Evolutionary conservation across 805 yeast species (phyloP).

Genomic region (Starmerella roubikii): DNA sequence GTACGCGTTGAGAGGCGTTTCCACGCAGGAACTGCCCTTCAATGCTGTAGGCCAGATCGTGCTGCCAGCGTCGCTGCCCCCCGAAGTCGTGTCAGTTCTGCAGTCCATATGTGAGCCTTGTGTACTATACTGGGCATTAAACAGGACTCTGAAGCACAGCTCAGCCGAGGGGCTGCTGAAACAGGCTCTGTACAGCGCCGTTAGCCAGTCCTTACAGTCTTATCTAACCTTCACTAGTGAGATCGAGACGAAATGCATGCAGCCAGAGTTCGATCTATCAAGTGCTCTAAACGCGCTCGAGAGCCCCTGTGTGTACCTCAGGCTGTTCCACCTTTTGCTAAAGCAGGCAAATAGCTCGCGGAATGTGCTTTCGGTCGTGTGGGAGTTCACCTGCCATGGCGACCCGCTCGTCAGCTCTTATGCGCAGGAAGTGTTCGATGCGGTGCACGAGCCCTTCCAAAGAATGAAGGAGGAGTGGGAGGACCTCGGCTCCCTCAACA

Average conservation of each 20-base stretch:
- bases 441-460: constrained; percentile 45
- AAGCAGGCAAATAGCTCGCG: constrained; percentile 22
- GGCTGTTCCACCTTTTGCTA: constrained; percentile 41
- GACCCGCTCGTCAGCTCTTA: constrained; percentile 39
- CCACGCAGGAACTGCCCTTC: constrained; percentile 8
- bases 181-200: constrained; percentile 43
- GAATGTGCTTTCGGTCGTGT: constrained; percentile 38
- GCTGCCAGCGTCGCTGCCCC: constrained; percentile 29
- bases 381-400: constrained; percentile 45
- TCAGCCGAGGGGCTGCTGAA: constrained; percentile 34
- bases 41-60: constrained; percentile 1
- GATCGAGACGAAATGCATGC: constrained; percentile 27
- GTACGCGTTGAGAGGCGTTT: constrained; percentile 21
- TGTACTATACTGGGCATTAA: constrained; percentile 42
- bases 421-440: constrained; percentile 33
- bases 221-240: constrained; percentile 35
- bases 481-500: constrained; percentile 43
- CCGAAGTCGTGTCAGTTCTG: constrained; percentile 43
- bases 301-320: constrained; percentile 41
- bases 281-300: constrained; percentile 25
- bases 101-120: constrained; percentile 58
- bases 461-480: constrained; percentile 55
- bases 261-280: neutral
- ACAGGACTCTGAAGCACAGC: constrained; percentile 25
- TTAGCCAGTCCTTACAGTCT: constrained; percentile 31